Base-by-base conservation (phyloP, 2,329 filamentous ascomycete genomes). In the Alternaria ethzedia region DNA sequence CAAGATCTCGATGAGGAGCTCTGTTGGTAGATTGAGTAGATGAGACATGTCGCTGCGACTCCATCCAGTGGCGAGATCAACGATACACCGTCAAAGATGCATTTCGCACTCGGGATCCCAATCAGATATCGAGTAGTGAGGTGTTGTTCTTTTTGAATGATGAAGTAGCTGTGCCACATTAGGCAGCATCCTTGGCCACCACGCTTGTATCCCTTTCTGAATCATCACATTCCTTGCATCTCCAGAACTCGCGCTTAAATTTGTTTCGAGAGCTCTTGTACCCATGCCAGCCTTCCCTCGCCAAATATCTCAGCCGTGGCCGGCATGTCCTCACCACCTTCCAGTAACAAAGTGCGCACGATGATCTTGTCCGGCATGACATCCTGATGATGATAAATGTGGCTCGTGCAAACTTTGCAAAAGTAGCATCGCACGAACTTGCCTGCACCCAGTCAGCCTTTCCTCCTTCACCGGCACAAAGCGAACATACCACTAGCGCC, bases 331-430 rank as follows among this genome's bases (percentile, higher is more conserved):
- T 71, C 68, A 9, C 78, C 77, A 8, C 79, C 75, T 4, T 82
- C 79, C 4, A 81, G 71, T 26, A 82, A 62, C 43, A 81, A 65
- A 8, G 79, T 82, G 32, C 80, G 70, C 15, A 81, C 76, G 55
- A 82, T 81, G 21, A 80, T 72, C 58, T 79, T 79, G 9, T 79
- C 79, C 3, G 79, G 78, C 77, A 81, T 80, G 10, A 75, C 76
- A 47, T 78, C 77, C 61, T 80, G 80, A 44, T 79, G 75, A 59
- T 81, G 79, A 51, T 80, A 81, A n/a, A 81, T 75, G 61, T 81
- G 79, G 46, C 71, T 76, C 6, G 80, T 82, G 65, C 79, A 82
- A 5, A 68, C 79, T 17, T 69, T 65, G 61, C 79, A 82, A 59
- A 78, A 80, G 63, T 73, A 80, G 65, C 80, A 82, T 54, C 74